Percentiles rank a stretch among this genome's conserved stretches.
phyloP scores from a whole-genome alignment of 345 rosid species.

The Eutrema japonicum region DNA sequence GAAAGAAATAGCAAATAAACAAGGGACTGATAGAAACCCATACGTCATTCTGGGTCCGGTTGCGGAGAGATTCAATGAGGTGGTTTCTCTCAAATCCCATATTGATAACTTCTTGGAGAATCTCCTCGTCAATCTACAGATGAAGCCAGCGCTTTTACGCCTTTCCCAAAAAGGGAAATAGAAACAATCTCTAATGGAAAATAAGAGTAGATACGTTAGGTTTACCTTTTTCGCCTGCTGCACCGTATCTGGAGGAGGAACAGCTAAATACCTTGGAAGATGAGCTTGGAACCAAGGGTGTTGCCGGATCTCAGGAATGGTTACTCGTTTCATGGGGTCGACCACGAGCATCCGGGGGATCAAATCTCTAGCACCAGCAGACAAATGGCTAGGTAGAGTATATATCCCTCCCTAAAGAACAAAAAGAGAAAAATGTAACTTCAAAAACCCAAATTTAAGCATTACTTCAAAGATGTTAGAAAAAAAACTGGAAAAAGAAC shows the following conservation, averaged over 20 bases:
- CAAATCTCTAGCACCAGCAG: slow-evolving; percentile 85
- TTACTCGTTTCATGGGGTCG: slow-evolving; percentile 88
- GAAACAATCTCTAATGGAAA: slow-evolving; percentile 18
- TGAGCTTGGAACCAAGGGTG: slow-evolving; percentile 88
- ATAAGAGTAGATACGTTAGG: background rate
- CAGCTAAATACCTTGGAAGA: slow-evolving; percentile 87
- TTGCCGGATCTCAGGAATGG: slow-evolving; percentile 86
- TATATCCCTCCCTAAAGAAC: slow-evolving; percentile 74
- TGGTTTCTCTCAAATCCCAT: slow-evolving; percentile 77
- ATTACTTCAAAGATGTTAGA: slow-evolving; percentile 8
- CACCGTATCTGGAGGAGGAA: slow-evolving; percentile 76
- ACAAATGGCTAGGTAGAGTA: slow-evolving; percentile 90
- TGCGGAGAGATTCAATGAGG: slow-evolving; percentile 75
- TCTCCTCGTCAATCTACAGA: slow-evolving; percentile 86
- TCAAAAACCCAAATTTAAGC: slow-evolving; percentile 1
- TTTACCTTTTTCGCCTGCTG: slow-evolving; percentile 77
- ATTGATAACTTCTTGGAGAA: slow-evolving; percentile 71
- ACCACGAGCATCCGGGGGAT: slow-evolving; percentile 94
- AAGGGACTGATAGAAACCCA: slow-evolving; percentile 16
- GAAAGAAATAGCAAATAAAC: slow-evolving; percentile 28
- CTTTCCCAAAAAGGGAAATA: background rate
- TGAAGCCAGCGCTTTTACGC: background rate
- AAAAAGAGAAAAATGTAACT: slow-evolving; percentile 12
- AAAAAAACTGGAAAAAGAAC: background rate
- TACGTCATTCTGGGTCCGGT: slow-evolving; percentile 76